Base-by-base conservation (phyloP, 345 rosid genomes). In the Syzygium oleosum region DNA sequence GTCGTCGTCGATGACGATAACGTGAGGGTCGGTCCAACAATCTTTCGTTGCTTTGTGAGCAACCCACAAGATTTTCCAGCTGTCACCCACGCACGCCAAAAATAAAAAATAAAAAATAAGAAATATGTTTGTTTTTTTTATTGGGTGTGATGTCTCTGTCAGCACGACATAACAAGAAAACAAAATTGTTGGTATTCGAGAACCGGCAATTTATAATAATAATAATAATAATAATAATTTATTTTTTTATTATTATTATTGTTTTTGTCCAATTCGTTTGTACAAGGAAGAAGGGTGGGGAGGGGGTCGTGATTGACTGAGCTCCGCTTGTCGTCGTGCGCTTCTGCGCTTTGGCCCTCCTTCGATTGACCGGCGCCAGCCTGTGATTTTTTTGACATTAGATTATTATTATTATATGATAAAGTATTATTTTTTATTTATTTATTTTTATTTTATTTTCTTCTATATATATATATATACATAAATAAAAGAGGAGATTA, bases 161-260 rank as follows among this genome's bases (percentile, higher is more conserved):
- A 9, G 27, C 27, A 38, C 27, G 14, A 73, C 3, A 10, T 46
- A 21, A 10, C 83, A 38, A 73, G 49, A 73, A 38, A 34, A 19
- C 27, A 21, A 73, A 34, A 38, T 9, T 11, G 27, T 19, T 22
- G 27, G 8, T 21, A 9, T 73, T 73, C 9, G 7, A 38, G 49
- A 38, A 38, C 4, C 2, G 43, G 14, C 15, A 4, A 58, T 58
- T 23, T 4, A 4, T n/a, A n/a, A n/a, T n/a, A n/a, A n/a, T n/a
- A n/a, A n/a, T 56, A 51, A 51, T 51, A 51, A 51, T 51, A 11
- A 11, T 2, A 51, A 51, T 51, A 23, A 23, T 34, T 34, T 68
- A 21, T 7, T 17, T 0, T 53, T n/a, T n/a, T n/a, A n/a, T n/a
- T 2, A 14, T 29, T 29, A 0, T n/a, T 9, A 63, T n/a, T 6